Evolutionary conservation across 2,329 filamentous ascomycete species (phyloP).

Genomic region (Fusarium lateritium): DNA sequence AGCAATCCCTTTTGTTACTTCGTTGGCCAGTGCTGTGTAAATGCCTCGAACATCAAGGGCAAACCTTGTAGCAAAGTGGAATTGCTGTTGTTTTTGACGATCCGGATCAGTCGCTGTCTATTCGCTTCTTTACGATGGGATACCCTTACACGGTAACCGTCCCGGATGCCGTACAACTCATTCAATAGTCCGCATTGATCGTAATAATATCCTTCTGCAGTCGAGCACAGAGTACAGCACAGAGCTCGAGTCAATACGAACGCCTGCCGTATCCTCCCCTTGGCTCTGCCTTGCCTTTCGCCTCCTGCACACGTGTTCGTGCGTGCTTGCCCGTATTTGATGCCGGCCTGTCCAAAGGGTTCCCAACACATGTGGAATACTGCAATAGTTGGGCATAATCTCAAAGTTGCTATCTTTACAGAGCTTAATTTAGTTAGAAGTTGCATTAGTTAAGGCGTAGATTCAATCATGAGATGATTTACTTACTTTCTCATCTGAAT

Average conservation of each 20-base stretch:
- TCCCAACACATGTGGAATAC: background rate
- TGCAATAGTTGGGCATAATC: too few relatives aligned
- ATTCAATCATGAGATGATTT: too few relatives aligned
- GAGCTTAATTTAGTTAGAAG: too few relatives aligned
- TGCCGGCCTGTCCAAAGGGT: slow-evolving; percentile 4
- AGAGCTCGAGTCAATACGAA: slow-evolving; percentile 29
- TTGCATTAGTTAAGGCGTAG: too few relatives aligned
- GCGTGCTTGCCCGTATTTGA: slow-evolving; percentile 16
- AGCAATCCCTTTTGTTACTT: slow-evolving; percentile 15
- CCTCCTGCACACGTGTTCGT: slow-evolving; percentile 38
- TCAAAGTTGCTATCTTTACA: too few relatives aligned
- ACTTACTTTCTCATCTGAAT: too few relatives aligned
- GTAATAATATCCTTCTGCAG: slow-evolving; percentile 26
- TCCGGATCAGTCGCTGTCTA: slow-evolving; percentile 20
- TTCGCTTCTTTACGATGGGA: slow-evolving; percentile 17
- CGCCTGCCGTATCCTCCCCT: slow-evolving; percentile 23
- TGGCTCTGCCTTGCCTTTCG: slow-evolving; percentile 16
- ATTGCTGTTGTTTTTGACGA: slow-evolving; percentile 24
- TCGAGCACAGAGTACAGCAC: slow-evolving; percentile 31
- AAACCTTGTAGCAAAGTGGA: slow-evolving; percentile 24
- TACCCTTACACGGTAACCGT: slow-evolving; percentile 18
- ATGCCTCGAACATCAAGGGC: slow-evolving; percentile 20
- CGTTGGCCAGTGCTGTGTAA: slow-evolving; percentile 28
- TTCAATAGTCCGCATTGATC: slow-evolving; percentile 23
- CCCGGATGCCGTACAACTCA: slow-evolving; percentile 26